A percentile compares a stretch with the other conserved stretches of the same genome.
phyloP scores from a whole-genome alignment of 2,329 filamentous ascomycete genomes.

The Aspergillus transmontanensis region DNA sequence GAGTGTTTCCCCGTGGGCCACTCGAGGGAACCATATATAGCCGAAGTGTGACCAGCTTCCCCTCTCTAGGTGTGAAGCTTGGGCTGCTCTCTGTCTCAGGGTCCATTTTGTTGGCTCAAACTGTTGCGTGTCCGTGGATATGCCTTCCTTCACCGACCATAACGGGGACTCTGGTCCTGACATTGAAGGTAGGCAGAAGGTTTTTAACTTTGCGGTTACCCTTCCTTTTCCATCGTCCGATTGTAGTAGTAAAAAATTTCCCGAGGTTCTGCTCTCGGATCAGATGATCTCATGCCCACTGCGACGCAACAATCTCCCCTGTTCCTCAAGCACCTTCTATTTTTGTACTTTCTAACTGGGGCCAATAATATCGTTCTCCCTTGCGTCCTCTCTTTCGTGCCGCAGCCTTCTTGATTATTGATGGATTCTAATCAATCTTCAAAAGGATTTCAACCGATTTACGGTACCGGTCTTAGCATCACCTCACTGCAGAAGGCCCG shows the following conservation, averaged over 20 bases:
- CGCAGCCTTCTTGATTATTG: constrained; percentile 7
- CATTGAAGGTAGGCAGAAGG: constrained; percentile 32
- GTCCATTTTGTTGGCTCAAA: neutral
- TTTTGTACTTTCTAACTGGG: constrained; percentile 7
- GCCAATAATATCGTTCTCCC: neutral
- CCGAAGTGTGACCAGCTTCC: neutral
- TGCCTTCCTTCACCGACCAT: constrained; percentile 35
- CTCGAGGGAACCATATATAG: neutral
- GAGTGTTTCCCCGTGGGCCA: constrained; percentile 4
- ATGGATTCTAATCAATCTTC: constrained; percentile 30
- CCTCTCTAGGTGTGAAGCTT: neutral
- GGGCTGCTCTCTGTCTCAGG: constrained; percentile 1
- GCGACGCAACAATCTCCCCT: constrained; percentile 8
- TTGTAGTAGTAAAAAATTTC: constrained; percentile 22
- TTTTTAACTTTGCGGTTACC: constrained; percentile 14
- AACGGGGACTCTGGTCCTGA: constrained; percentile 24
- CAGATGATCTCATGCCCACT: constrained; percentile 26
- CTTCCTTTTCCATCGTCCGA: constrained; percentile 12
- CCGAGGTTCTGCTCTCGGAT: constrained; percentile 17
- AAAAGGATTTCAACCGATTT: constrained; percentile 30
- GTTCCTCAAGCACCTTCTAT: neutral
- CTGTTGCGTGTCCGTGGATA: constrained; percentile 16
- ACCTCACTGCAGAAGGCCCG: constrained; percentile 27
- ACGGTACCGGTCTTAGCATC: constrained; percentile 30
- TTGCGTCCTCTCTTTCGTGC: neutral